Conservation (phyloP, 345 rosid genomes). For the Eucalyptus tenuipes region DNA sequence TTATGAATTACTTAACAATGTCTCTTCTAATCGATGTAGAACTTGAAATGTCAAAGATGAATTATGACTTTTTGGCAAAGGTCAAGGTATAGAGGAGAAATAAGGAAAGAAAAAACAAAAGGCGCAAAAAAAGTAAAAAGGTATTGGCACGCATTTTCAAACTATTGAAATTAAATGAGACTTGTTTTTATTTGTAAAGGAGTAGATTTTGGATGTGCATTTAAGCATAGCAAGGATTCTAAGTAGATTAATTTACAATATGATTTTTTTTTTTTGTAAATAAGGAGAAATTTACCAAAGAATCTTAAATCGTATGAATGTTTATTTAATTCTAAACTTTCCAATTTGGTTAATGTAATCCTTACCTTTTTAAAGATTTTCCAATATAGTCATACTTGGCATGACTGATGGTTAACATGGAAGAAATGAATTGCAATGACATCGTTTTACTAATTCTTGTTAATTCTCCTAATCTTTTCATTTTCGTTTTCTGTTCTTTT, state of each 20-base stretch:
- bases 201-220: not conserved
- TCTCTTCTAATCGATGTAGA: not conserved
- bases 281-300: not conserved
- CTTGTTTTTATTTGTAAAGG: not conserved
- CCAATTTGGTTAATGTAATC: not conserved
- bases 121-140: rapidly evolving
- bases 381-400: not conserved
- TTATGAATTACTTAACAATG: not conserved
- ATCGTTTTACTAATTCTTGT: not conserved
- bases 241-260: not conserved
- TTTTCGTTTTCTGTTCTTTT: not conserved
- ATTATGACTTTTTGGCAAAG: not conserved
- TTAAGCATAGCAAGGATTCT: not conserved
- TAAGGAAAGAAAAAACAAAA: not conserved
- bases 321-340: not conserved
- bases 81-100: not conserved
- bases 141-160: not conserved
- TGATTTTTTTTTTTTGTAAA: not conserved
- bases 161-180: not conserved
- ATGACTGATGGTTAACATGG: not conserved
- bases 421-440: not conserved
- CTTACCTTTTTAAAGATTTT: not conserved
- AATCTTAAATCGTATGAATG: not conserved
- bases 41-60: not conserved
- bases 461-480: not conserved